phyloP scores from a whole-genome alignment of 495 filamentous ascomycete genomes.

The Amphirosellinia nigrospora region DNA sequence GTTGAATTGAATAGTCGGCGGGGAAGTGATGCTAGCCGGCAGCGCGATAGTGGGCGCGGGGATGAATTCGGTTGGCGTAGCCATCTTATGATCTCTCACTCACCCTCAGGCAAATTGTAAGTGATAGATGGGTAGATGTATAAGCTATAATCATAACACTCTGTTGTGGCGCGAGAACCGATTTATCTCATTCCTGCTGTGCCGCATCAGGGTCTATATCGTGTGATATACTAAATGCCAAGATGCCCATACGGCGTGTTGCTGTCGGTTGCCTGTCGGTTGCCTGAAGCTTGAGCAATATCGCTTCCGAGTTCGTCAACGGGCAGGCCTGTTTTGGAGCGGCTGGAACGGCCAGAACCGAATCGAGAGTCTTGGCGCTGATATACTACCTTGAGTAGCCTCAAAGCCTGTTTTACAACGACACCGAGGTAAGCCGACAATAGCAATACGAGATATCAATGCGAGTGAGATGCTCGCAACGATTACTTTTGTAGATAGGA shows the following conservation, averaged over 20 bases:
- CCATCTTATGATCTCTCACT: background rate
- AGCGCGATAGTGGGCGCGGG: background rate
- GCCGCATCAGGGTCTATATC: background rate
- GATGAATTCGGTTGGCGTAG: background rate
- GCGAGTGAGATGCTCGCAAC: no score
- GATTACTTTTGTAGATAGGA: background rate
- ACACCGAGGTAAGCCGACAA: background rate
- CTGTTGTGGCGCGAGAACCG: background rate
- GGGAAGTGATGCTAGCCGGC: constrained; percentile 10
- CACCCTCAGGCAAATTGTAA: background rate
- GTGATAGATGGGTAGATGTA: background rate
- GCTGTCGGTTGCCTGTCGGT: background rate
- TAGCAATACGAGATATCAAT: background rate
- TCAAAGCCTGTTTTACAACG: background rate
- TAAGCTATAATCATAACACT: background rate
- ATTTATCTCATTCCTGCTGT: background rate
- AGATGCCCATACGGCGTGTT: background rate
- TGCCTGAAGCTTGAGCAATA: background rate
- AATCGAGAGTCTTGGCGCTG: background rate
- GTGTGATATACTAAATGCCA: background rate
- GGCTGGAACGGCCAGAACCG: background rate
- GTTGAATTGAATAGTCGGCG: constrained; percentile 9
- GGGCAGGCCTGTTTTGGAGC: background rate
- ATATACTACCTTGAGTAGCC: background rate
- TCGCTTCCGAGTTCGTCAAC: background rate